These are phyloP conservation scores for Nymphaea colorata DNA, from an alignment of 164 flowering plant species.

Conservation along the genomic window DNA sequence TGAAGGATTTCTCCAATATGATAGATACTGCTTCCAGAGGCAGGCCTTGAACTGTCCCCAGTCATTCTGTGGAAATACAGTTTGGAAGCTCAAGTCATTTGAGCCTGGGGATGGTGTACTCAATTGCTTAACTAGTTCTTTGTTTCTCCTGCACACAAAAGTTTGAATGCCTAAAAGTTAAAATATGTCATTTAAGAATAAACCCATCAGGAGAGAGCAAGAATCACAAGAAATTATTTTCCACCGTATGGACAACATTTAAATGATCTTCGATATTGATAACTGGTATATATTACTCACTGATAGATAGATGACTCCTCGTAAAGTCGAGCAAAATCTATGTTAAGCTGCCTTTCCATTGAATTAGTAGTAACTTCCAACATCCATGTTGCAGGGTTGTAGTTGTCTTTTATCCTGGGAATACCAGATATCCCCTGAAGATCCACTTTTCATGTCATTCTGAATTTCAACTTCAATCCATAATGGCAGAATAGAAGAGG, in stretches of 20 bases:
- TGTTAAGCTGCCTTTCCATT: conserved; percentile 21
- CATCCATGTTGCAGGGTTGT: conserved; percentile 57
- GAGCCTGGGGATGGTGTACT: conserved; percentile 28
- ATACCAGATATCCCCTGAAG: conserved; percentile 31
- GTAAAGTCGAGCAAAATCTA: conserved; percentile 33
- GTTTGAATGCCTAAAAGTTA: no score
- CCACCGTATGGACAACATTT: no score
- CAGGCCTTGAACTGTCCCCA: conserved; percentile 38
- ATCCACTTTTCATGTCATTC: background rate
- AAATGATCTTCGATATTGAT: no score
- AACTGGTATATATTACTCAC: conserved; percentile 23
- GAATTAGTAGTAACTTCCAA: conserved; percentile 33
- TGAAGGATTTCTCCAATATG: conserved; percentile 34
- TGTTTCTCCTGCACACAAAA: conserved; percentile 8
- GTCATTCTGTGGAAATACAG: conserved; percentile 25
- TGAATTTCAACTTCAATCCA: no score
- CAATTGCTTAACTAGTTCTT: conserved; percentile 13
- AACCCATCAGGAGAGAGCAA: no score
- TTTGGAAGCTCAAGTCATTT: conserved; percentile 24
- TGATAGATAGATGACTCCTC: conserved; percentile 22
- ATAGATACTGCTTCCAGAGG: conserved; percentile 37
- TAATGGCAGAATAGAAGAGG: no score
- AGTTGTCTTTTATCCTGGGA: conserved; percentile 30
- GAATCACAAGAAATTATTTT: no score
- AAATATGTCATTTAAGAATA: no score